Conservation (phyloP, 2,329 filamentous ascomycete species). For the Colletotrichum navitas region DNA sequence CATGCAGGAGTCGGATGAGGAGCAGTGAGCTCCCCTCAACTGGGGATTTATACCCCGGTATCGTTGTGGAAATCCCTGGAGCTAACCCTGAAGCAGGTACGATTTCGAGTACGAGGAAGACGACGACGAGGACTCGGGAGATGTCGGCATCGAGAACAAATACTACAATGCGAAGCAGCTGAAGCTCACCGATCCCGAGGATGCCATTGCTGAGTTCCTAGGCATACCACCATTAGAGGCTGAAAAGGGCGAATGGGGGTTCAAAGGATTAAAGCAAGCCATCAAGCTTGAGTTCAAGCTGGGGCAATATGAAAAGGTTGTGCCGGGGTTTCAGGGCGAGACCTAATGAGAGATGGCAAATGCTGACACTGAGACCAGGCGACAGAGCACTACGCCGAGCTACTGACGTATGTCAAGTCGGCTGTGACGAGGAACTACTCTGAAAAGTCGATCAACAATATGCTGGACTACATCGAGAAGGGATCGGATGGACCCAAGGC, state of each 20-base stretch:
- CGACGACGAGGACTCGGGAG: slow-evolving; percentile 87
- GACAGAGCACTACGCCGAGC: slow-evolving; percentile 91
- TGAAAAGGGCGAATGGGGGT: slow-evolving; percentile 98
- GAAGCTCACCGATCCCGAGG: slow-evolving; percentile 87
- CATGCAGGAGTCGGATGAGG: slow-evolving; percentile 63
- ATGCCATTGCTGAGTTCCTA: slow-evolving; percentile 93
- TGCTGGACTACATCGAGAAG: slow-evolving; percentile 98
- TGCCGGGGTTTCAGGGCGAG: background rate
- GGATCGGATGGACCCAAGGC: slow-evolving; percentile 77
- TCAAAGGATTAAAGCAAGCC: slow-evolving; percentile 97
- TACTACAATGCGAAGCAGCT: slow-evolving; percentile 99
- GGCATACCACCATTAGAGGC: slow-evolving; percentile 85
- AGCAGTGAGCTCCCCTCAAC: slow-evolving; percentile 52
- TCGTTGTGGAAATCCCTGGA: background rate
- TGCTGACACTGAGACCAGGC: slow-evolving; percentile 66
- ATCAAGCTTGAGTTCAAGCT: slow-evolving; percentile 97
- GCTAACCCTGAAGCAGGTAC: slow-evolving; percentile 65
- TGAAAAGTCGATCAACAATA: slow-evolving; percentile 99
- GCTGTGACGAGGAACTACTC: slow-evolving; percentile 98
- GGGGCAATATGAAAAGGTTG: slow-evolving; percentile 85
- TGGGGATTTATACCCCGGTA: background rate
- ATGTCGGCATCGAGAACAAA: slow-evolving; percentile 98
- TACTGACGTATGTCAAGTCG: slow-evolving; percentile 96
- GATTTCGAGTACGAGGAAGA: slow-evolving; percentile 98
- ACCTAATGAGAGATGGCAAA: background rate